Base-by-base conservation (phyloP, 2,329 filamentous ascomycete genomes). In the Fusarium annulatum region DNA sequence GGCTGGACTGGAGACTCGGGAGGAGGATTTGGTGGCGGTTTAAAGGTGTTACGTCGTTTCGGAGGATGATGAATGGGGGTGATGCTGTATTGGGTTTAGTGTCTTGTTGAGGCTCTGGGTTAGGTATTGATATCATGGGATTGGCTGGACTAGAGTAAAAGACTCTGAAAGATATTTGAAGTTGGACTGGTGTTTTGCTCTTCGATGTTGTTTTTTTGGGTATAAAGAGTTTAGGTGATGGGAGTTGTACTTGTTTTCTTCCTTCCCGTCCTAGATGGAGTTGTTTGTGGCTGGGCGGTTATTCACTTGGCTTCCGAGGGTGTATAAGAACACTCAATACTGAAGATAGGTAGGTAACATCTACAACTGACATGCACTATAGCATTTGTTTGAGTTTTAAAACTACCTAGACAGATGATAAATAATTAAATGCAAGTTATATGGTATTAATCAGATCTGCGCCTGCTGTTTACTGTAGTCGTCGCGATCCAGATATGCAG, bases 31-130 rank as follows among this genome's bases (percentile, higher is more conserved):
- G 61, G 65, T 69, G 56, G 45, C 57, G 51, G 61, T 61, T 68
- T 61, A 45, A 60, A 67, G 64, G 57, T 57, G 59, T 65, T 74
- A 74, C 69, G 69, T 70, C 59, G 74, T 63, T 64, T 64, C 55
- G 23, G 59, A 61, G 61, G 51, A 38, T 36, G 53, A 65, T 51
- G 45, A 61, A 64, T 59, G 43, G 60, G 70, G 52, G 53, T 38
- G 41, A 39, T 42, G 45, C 52, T 53, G 21, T 21, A 71, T 73
- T 48, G 38, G 65, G 70, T 36, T 61, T 73, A 73, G 69, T 61
- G 56, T 43, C 26, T 49, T 53, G 52, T 59, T 69, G 67, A 64
- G 70, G 70, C 65, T 73, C 69, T 57, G 59, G 46, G 45, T 61
- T 61, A 61, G 57, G 46, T 53, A 30, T 60, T 26, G 53, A 41